A percentile compares a stretch with the other conserved stretches of the same genome.
Conservation (phyloP, 495 filamentous ascomycete genomes). For the Astrothelium macrocarpum region DNA sequence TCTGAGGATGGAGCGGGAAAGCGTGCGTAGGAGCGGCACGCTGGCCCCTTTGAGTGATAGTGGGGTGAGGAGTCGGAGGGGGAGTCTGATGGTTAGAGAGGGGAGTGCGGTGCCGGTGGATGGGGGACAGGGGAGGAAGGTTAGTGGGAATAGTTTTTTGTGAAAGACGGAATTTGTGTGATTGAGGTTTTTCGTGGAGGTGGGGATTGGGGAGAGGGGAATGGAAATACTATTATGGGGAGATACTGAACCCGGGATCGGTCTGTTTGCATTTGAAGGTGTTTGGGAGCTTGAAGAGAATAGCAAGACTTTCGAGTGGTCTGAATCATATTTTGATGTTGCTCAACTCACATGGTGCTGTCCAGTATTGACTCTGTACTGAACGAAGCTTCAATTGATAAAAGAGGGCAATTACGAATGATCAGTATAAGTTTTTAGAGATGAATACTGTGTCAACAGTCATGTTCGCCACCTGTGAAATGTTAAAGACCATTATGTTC, state of each 20-base stretch:
- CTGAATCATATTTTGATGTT: no score
- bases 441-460: no score
- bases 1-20: conserved; percentile 50
- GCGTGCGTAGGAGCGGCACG: conserved; percentile 32
- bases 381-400: no score
- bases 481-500: no score
- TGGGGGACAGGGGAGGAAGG: conserved; percentile 9
- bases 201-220: no score
- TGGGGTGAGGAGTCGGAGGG: conserved; percentile 33
- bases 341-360: no score
- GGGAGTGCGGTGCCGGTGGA: conserved; percentile 10
- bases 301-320: no score
- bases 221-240: background rate
- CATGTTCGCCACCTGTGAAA: no score
- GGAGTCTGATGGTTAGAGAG: conserved; percentile 25
- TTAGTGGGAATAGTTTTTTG: background rate
- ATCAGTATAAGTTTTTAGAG: no score
- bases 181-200: conserved; percentile 3
- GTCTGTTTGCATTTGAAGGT: background rate
- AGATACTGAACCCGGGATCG: background rate
- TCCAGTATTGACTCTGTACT: no score
- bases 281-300: no score
- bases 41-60: conserved; percentile 26
- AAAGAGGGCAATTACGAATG: no score
- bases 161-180: conserved; percentile 19